These are phyloP conservation scores for Lentinula detonsa DNA, from an alignment of 768 basidiomycete species.

Conservation along the genomic window DNA sequence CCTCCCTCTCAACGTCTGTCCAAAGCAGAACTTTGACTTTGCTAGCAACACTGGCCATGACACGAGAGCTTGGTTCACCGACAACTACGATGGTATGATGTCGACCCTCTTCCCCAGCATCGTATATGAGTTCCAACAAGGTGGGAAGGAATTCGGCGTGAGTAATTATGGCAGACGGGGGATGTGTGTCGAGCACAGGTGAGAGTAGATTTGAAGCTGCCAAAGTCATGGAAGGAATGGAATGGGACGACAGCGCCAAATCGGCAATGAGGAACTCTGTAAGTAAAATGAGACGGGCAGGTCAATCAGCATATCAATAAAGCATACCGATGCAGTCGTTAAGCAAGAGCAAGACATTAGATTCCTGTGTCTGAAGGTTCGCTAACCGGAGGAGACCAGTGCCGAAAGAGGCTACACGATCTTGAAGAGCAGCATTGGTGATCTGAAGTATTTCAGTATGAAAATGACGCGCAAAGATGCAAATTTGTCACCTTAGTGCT, in stretches of 20 bases:
- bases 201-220: slow-evolving; percentile 56
- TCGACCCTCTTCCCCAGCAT: slow-evolving; percentile 38
- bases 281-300: not conserved
- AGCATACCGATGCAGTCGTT: slow-evolving; percentile 71
- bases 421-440: slow-evolving; percentile 64
- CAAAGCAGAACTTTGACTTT: slow-evolving; percentile 58
- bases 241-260: slow-evolving; percentile 68
- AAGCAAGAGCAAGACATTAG: slow-evolving; percentile 68
- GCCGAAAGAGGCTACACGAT: slow-evolving; percentile 67
- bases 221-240: slow-evolving; percentile 63
- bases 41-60: slow-evolving; percentile 40
- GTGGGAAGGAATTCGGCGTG: slow-evolving; percentile 59
- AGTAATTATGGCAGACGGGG: slow-evolving; percentile 71
- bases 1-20: slow-evolving; percentile 66
- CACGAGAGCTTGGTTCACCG: slow-evolving; percentile 48
- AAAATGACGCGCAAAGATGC: not conserved
- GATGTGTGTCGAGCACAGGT: slow-evolving; percentile 55
- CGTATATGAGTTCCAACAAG: slow-evolving; percentile 69
- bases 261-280: slow-evolving; percentile 77
- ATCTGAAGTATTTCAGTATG: slow-evolving; percentile 39
- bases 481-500: slow-evolving; percentile 55
- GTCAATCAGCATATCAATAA: too few species aligned
- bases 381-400: slow-evolving; percentile 60
- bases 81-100: slow-evolving; percentile 65
- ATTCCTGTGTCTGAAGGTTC: slow-evolving; percentile 48